Evolutionary conservation across 495 filamentous ascomycete species (phyloP).

Genomic region (Aspergillus cristatus): DNA sequence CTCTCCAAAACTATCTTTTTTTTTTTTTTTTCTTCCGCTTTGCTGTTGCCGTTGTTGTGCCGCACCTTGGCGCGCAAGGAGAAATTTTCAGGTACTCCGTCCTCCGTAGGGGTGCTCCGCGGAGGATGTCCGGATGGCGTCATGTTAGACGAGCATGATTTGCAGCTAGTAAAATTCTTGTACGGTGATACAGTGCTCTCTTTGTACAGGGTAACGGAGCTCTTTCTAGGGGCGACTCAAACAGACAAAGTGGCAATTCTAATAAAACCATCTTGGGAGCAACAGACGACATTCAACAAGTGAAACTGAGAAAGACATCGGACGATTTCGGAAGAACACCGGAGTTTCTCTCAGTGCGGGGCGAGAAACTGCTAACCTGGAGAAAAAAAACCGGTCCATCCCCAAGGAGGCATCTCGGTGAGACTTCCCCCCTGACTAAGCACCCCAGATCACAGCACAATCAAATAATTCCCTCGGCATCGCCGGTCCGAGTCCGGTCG

Average conservation of each 20-base stretch:
- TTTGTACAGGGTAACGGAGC: no score
- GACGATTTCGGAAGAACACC: conserved; percentile 15
- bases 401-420: not conserved
- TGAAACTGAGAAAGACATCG: conserved; percentile 3
- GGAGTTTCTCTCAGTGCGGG: conserved; percentile 6
- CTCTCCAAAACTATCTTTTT: no score
- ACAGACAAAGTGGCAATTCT: no score
- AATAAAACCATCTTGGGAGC: not conserved
- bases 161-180: conserved; percentile 12
- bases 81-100: no score
- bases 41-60: no score
- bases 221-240: no score
- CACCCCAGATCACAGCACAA: no score
- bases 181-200: no score
- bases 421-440: no score
- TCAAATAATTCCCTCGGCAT: conserved; percentile 18
- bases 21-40: no score
- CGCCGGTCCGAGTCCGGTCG: conserved; percentile 10
- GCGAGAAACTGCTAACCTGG: conserved; percentile 17
- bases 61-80: no score
- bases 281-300: not conserved
- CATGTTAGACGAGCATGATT: conserved; percentile 13
- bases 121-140: conserved; percentile 13
- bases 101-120: not conserved
- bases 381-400: conserved; percentile 2